These are phyloP conservation scores for Citrullus mucosospermus DNA, from an alignment of 306 rosid species.

Conservation along the genomic window DNA sequence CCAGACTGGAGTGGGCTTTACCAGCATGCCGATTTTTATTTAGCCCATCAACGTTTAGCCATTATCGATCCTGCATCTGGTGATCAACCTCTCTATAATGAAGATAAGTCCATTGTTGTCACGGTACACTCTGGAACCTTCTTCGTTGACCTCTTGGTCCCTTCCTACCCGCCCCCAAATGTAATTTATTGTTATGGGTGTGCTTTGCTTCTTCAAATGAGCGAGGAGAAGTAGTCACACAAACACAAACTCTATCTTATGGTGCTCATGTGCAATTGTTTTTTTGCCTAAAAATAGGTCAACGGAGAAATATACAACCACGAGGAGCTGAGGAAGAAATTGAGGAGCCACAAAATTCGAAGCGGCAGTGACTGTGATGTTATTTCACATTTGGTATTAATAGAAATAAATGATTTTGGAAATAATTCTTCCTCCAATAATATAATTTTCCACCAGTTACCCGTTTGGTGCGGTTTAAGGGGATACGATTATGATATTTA, in stretches of 20 bases:
- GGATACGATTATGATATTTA: background rate
- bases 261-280: background rate
- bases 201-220: background rate
- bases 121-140: slow-evolving; percentile 33
- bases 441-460: background rate
- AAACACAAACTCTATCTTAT: background rate
- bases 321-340: slow-evolving; percentile 60
- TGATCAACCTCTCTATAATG: slow-evolving; percentile 94
- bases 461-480: background rate
- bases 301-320: slow-evolving; percentile 97
- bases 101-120: slow-evolving; percentile 65
- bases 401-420: background rate
- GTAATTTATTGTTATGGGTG: background rate
- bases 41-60: slow-evolving; percentile 92
- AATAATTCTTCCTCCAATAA: background rate
- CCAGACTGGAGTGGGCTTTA: slow-evolving; percentile 97
- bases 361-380: slow-evolving; percentile 97
- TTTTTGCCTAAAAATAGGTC: slow-evolving; percentile 31
- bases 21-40: slow-evolving; percentile 62
- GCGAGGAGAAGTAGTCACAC: background rate
- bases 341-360: slow-evolving; percentile 57
- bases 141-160: too few species aligned
- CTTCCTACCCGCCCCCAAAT: too few species aligned
- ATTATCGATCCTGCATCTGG: slow-evolving; percentile 96
- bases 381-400: slow-evolving; percentile 71